phyloP scores from a whole-genome alignment of 768 basidiomycete species.

The Suillus subluteus region DNA sequence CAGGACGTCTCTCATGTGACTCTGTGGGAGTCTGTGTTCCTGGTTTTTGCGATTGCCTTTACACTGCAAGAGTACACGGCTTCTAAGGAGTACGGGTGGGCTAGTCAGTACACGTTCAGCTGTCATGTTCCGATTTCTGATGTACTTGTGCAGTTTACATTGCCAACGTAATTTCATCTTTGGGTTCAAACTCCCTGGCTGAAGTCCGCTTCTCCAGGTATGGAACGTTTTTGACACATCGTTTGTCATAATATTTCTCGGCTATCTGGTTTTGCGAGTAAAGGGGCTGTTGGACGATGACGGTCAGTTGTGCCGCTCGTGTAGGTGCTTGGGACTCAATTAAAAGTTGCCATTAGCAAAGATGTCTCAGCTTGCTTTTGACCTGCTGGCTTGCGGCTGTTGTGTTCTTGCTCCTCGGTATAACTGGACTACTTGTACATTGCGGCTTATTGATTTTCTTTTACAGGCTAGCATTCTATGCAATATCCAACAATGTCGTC shows the following conservation, averaged over 20 bases:
- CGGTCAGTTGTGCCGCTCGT: slow-evolving; percentile 39
- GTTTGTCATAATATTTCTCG: slow-evolving; percentile 70
- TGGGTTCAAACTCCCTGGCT: slow-evolving; percentile 10
- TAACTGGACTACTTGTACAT: background rate
- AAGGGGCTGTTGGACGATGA: slow-evolving; percentile 61
- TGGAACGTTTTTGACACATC: slow-evolving; percentile 91
- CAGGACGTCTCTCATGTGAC: slow-evolving; percentile 56
- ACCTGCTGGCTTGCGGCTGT: slow-evolving; percentile 81
- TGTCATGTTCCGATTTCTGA: slow-evolving; percentile 4
- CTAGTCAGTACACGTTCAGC: slow-evolving; percentile 56
- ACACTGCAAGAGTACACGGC: slow-evolving; percentile 87
- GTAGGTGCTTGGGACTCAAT: slow-evolving; percentile 1
- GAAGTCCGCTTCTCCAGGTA: slow-evolving; percentile 50
- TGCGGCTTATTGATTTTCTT: slow-evolving; percentile 7
- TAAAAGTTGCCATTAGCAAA: slow-evolving; percentile 34
- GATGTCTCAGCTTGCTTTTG: slow-evolving; percentile 69
- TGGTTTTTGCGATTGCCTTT: slow-evolving; percentile 78
- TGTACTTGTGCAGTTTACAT: slow-evolving; percentile 62
- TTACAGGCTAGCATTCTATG: slow-evolving; percentile 74
- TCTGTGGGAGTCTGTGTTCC: slow-evolving; percentile 71
- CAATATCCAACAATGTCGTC: slow-evolving; percentile 77
- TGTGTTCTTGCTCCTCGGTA: slow-evolving; percentile 86
- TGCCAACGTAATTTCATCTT: slow-evolving; percentile 61
- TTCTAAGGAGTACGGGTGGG: slow-evolving; percentile 86
- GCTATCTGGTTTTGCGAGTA: slow-evolving; percentile 66